Conservation (phyloP, 495 filamentous ascomycete species). For the Oleoguttula mirabilis region DNA sequence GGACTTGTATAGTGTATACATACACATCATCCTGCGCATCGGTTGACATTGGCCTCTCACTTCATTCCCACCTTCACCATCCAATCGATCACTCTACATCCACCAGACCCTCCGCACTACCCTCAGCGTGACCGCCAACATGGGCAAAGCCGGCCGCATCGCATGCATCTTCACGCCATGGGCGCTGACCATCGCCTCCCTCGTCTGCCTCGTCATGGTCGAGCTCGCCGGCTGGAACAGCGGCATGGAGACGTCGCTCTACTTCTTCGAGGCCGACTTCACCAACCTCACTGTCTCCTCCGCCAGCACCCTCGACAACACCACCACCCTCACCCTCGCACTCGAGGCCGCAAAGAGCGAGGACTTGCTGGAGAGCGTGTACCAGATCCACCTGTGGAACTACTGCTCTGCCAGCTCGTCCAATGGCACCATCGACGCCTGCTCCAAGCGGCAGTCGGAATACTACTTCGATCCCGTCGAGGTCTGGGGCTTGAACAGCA, state of each 20-base stretch:
- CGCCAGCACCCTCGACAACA: constrained; percentile 6
- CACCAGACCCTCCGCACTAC: too few species aligned
- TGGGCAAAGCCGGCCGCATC: constrained; percentile 45
- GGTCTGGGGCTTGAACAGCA: constrained; percentile 50
- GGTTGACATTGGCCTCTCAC: not conserved
- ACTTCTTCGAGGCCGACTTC: constrained; percentile 49
- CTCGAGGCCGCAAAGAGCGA: constrained; percentile 25
- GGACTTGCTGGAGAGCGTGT: constrained; percentile 59
- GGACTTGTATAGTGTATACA: too few species aligned
- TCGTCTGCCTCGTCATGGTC: constrained; percentile 62
- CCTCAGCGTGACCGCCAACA: not conserved
- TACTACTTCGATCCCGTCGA: constrained; percentile 67
- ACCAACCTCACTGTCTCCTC: constrained; percentile 17
- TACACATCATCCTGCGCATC: not conserved
- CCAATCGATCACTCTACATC: not conserved
- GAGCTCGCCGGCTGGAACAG: constrained; percentile 58
- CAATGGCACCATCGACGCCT: constrained; percentile 42
- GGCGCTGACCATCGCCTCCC: constrained; percentile 42
- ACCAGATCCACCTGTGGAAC: constrained; percentile 71
- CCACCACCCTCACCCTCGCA: constrained; percentile 6
- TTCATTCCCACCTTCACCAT: not conserved
- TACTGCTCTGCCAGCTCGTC: constrained; percentile 58
- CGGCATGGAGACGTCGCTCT: constrained; percentile 40
- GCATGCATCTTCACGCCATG: constrained; percentile 74
- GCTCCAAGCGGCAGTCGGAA: constrained; percentile 45